Conservation (phyloP, 805 yeast species). For the Scheffersomyces stipitis region DNA sequence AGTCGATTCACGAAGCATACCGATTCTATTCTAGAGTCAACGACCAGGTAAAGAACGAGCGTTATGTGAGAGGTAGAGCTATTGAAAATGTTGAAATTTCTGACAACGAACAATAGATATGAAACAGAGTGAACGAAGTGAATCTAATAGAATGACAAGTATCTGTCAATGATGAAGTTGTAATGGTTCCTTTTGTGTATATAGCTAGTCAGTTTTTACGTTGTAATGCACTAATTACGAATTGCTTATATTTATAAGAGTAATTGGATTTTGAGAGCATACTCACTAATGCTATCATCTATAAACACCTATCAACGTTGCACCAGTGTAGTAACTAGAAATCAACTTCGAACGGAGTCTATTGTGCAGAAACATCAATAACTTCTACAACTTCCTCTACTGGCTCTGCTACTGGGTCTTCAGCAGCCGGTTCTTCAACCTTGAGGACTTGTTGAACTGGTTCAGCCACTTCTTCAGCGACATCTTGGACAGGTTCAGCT, state of each 20-base stretch:
- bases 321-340: too few relatives aligned
- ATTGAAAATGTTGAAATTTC: conserved; percentile 39
- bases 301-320: too few relatives aligned
- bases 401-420: conserved; percentile 4
- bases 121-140: background rate
- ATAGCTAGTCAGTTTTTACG: background rate
- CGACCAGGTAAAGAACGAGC: conserved; percentile 55
- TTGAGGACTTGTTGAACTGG: conserved; percentile 3
- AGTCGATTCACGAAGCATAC: background rate
- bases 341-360: too few relatives aligned
- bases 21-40: conserved; percentile 21
- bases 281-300: too few relatives aligned
- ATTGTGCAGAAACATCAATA: too few relatives aligned
- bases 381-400: conserved; percentile 7
- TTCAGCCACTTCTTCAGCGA: conserved; percentile 10
- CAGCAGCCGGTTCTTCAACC: conserved; percentile 10
- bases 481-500: conserved; percentile 3
- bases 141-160: too few relatives aligned
- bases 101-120: conserved; percentile 4
- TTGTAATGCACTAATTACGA: background rate
- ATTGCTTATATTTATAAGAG: background rate
- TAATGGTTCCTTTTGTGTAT: background rate
- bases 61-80: conserved; percentile 57
- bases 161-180: background rate
- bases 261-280: too few relatives aligned